Base-by-base conservation (phyloP, 2,329 filamentous ascomycete genomes). In the Paecilomyces sp. region DNA sequence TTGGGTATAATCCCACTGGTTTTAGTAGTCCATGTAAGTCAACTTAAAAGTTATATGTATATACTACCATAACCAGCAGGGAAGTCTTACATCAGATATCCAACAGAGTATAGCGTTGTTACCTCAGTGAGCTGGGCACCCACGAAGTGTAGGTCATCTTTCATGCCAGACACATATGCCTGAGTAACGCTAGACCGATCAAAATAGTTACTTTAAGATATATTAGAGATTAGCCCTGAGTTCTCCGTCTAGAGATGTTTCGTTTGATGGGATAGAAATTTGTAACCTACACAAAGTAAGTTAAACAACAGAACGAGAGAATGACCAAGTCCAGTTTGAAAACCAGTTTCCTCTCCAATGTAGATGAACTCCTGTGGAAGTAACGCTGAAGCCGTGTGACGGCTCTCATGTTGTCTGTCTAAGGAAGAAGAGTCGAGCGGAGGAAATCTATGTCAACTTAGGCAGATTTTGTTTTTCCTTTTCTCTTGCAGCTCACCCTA, bases 271-370 rank as follows among this genome's bases (percentile, higher is more conserved):
- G 22, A 22, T 22, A 22, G 22, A 22, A 22, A 22, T 22, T 22
- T 22, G 22, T 22, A 22, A 22, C 55, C 8, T n/a, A 56, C 55
- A 79, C 72, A 61, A 81, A 82, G 59, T 76, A 81, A 25, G 74
- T 76, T 2, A 82, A 63, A 55, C 80, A 82, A 11, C 72, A 75
- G 60, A 77, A 78, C 2, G 70, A 68, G 1, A 78, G 66, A 64
- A 83, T 72, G 60, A 81, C 82, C 66, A 76, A 78, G 64, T 83
- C 81, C 28, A 82, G 74, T 66, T 83, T 83, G 58, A 77, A 71
- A 18, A 82, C 72, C 9, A 83, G 74, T 50, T 68, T 72, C 59
- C 77, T 78, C 65, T 83, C 61, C n/a, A 53, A 30, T n/a, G 54
- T 30, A n/a, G 54, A 53, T 24, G 55, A 22, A 22, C 22, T 22